Evolutionary conservation across 371 early-diverging fungal species (phyloP), one percentile per base, ranked within the genome.

Genomic region (Mucor saturninus): DNA sequence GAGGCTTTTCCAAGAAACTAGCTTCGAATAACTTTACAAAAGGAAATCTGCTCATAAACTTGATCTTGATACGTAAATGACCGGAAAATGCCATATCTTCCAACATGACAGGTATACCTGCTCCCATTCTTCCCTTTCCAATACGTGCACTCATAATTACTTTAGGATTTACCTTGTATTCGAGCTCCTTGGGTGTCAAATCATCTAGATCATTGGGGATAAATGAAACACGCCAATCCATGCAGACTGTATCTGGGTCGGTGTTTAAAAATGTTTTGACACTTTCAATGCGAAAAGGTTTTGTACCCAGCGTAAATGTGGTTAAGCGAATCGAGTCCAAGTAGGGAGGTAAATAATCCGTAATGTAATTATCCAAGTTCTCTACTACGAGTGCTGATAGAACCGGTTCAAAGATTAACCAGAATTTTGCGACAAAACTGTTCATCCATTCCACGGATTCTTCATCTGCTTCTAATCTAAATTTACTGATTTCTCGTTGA

Each of bases 381-480:
- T 88, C 89, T 21, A 91, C 88, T 26, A 97, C 85, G 8, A 87
- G 81, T 9, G 89, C 87, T 50, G 95, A 91, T 52, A 99, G 76
- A 4, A 89, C 88, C 2, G 99, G 96, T 79, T 99, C 99, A 63
- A 92, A 93, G 59, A 95, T 95, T 13, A 92, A 76, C 99, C 99
- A 99, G 73, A 98, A 95, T 28, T 81, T 79, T 53, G 79, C 59
- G 50, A 97, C 71, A 72, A 98, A 93, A 73, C 88, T 91, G 77
- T 99, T 99, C 64, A 99, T 76, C 99, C 99, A 99, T 64, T 98
- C 97, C 4, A 93, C 96, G 32, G 93, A 86, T 77, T 99, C 99
- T 14, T 71, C 69, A 35, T 83, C 79, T 9, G 75, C 67, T 40
- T 88, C 89, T n/a, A 86, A 42, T 56, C 72, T 78, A 31, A 76